Evolutionary conservation across 1,139 yeast species (phyloP).

Genomic region (Pichia terricola): DNA sequence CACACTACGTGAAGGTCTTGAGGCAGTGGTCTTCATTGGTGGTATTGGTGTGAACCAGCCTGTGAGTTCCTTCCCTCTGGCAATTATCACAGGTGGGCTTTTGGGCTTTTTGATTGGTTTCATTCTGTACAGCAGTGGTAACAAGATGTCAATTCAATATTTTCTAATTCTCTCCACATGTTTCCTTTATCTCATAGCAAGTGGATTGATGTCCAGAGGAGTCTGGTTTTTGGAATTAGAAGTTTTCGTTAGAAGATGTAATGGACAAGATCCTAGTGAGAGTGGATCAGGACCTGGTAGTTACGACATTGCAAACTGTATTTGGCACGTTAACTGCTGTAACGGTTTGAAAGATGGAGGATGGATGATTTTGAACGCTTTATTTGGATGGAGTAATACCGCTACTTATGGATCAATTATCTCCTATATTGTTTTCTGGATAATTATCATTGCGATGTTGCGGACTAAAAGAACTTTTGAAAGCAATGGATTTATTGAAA

Average conservation of each 20-base stretch:
- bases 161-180: constrained; percentile 80
- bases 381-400: constrained; percentile 92
- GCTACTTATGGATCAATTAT: constrained; percentile 91
- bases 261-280: constrained; percentile 81
- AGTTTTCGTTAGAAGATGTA: constrained; percentile 47
- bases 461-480: constrained; percentile 49
- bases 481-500: constrained; percentile 49
- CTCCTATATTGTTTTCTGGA: constrained; percentile 73
- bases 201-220: constrained; percentile 84
- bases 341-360: constrained; percentile 85
- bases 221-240: constrained; percentile 84
- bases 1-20: constrained; percentile 81
- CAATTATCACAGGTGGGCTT: constrained; percentile 62
- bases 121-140: constrained; percentile 68
- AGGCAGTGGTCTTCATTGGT: constrained; percentile 85
- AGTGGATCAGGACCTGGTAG: constrained; percentile 93
- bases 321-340: constrained; percentile 97
- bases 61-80: constrained; percentile 70
- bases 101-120: constrained; percentile 63
- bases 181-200: constrained; percentile 76
- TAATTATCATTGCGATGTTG: constrained; percentile 45
- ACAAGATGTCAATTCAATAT: constrained; percentile 64
- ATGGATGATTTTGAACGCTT: constrained; percentile 88
- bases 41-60: constrained; percentile 80
- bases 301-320: constrained; percentile 65